Conservation (phyloP, 257 asterid species). For the Capsicum rhomboideum region DNA sequence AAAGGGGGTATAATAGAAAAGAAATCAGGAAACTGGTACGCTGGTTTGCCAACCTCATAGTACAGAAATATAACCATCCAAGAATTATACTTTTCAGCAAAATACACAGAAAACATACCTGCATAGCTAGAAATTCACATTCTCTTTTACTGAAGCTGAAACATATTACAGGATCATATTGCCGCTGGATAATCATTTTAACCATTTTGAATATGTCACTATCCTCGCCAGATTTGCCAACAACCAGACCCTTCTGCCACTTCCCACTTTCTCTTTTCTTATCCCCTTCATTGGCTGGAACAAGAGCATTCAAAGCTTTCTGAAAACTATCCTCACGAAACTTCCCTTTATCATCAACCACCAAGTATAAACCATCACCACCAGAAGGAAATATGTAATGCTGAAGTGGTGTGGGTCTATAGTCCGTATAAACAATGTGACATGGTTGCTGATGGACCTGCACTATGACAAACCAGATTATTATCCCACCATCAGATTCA, state of each 20-base stretch:
- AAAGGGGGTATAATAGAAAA: not conserved
- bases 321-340: constrained; percentile 97
- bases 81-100: not conserved
- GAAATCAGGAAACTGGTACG: not conserved
- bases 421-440: constrained; percentile 94
- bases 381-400: constrained; percentile 93
- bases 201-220: constrained; percentile 97
- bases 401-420: constrained; percentile 97
- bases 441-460: constrained; percentile 99
- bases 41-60: not conserved
- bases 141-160: constrained; percentile 99
- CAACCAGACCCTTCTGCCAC: constrained; percentile 64
- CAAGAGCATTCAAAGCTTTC: constrained; percentile 81
- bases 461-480: constrained; percentile 22
- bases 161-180: constrained; percentile 97
- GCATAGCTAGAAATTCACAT: constrained; percentile 98
- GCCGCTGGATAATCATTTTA: constrained; percentile 89
- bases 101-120: constrained; percentile 38
- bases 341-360: constrained; percentile 88
- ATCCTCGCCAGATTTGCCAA: constrained; percentile 80
- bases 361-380: constrained; percentile 89
- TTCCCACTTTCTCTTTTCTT: constrained; percentile 59
- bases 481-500: not conserved
- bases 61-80: not conserved
- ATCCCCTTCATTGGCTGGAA: constrained; percentile 52